Base-by-base conservation (phyloP, 345 rosid genomes). In the Laguncularia racemosa region DNA sequence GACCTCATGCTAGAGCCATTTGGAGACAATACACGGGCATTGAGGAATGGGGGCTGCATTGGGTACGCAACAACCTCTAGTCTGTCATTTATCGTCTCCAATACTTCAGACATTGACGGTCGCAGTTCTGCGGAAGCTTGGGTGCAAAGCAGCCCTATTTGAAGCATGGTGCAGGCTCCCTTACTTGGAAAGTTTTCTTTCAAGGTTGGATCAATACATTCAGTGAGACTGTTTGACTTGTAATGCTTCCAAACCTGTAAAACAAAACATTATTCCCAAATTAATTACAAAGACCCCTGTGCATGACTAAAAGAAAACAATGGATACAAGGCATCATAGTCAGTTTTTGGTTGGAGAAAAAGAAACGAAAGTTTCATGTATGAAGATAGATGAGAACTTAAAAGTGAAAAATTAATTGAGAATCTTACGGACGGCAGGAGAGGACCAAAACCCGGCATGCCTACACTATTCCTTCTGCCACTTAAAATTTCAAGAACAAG, bases 91-190 rank as follows among this genome's bases (percentile, higher is more conserved):
- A 67, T 48, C 70, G 59, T 53, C 53, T 48, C 44, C 2, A 67
- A 44, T 14, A 59, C 65, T 23, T 46, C 44, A 21, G 54, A 47
- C 70, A 67, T 59, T 9, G 58, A 28, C 12, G 70, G 70, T 33
- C 64, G 58, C 38, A 53, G 16, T 20, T 50, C 49, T 20, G 65
- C 50, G 13, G 65, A 67, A 18, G 70, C 70, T 44, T 67, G 70
- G 3, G 70, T 44, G 48, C 65, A 67, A 16, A 59, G 49, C 14
- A 67, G 65, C 33, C 60, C 60, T 6, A 60, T 59, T 45, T 14
- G 58, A 16, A 67, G 65, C 44, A 67, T 51, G 15, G 59, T 28
- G 12, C 40, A 17, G 8, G 56, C 58, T 65, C 53, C 65, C 20
- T 46, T 44, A 14, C 0, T 18, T 1, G 61, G 51, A 33, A 54